Evolutionary conservation across 768 basidiomycete genomes (phyloP).

Genomic region (Leucocoprinus birnbaumii): DNA sequence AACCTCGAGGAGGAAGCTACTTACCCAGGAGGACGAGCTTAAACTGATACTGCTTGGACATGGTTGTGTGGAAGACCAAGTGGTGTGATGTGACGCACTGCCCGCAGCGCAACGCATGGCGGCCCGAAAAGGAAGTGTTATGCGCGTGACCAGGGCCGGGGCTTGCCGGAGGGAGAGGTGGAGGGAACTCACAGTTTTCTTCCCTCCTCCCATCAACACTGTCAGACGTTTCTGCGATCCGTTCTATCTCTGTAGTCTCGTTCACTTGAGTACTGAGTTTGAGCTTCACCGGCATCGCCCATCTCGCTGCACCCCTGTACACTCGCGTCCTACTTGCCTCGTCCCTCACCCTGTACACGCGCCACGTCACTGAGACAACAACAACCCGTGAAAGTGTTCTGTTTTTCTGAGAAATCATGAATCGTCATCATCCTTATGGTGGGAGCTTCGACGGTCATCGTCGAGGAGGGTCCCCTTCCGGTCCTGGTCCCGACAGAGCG

Average conservation of each 20-base stretch:
- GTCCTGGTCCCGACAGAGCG: constrained; percentile 73
- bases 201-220: constrained; percentile 17
- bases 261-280: constrained; percentile 26
- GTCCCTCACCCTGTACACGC: constrained; percentile 8
- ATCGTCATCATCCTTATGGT: constrained; percentile 88
- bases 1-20: constrained; percentile 19
- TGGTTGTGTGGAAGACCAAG: constrained; percentile 38
- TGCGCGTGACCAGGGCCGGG: constrained; percentile 1
- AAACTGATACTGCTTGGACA: constrained; percentile 94
- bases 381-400: constrained; percentile 16
- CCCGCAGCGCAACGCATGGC: background rate
- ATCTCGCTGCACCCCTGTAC: constrained; percentile 17
- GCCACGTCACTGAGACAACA: constrained; percentile 32
- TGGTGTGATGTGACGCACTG: constrained; percentile 18
- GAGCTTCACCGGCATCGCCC: constrained; percentile 2
- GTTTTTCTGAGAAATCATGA: constrained; percentile 50
- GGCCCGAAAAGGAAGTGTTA: background rate
- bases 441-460: constrained; percentile 57
- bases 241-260: constrained; percentile 11
- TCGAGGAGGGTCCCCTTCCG: constrained; percentile 61
- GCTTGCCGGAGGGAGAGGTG: background rate
- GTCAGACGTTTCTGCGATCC: constrained; percentile 11
- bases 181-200: constrained; percentile 10
- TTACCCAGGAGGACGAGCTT: constrained; percentile 94
- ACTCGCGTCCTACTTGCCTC: constrained; percentile 8